A percentile compares a stretch with the other conserved stretches of the same genome.
These are phyloP conservation scores for Adansonia grandidieri DNA, from an alignment of 441 rosid species.

Conservation along the genomic window DNA sequence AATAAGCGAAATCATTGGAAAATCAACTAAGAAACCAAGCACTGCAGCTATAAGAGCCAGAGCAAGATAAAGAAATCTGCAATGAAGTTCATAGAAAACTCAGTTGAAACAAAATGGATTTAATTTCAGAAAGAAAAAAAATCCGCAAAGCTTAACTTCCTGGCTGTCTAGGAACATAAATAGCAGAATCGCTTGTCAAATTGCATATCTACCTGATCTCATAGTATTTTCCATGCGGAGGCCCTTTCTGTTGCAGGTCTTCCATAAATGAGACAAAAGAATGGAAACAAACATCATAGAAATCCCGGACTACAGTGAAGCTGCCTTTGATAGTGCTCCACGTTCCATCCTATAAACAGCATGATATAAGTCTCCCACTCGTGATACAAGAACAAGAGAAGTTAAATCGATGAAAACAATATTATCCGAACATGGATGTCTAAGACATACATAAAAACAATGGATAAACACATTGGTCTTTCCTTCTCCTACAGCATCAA, in stretches of 20 bases:
- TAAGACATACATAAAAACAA: slow-evolving; percentile 74
- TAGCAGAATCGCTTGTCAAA: background rate
- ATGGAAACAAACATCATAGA: slow-evolving; percentile 73
- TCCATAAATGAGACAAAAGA: slow-evolving; percentile 76
- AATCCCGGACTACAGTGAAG: slow-evolving; percentile 71
- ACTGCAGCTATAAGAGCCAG: slow-evolving; percentile 60
- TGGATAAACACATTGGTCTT: slow-evolving; percentile 60
- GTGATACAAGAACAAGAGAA: slow-evolving; percentile 15
- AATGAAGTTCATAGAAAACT: slow-evolving; percentile 16
- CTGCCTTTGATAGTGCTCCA: slow-evolving; percentile 68
- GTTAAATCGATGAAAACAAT: background rate
- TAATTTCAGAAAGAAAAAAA: background rate
- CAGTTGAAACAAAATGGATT: background rate
- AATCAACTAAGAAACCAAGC: slow-evolving; percentile 68
- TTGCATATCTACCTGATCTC: slow-evolving; percentile 73
- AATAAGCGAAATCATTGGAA: slow-evolving; percentile 62
- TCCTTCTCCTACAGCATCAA: slow-evolving; percentile 91
- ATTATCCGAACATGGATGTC: slow-evolving; percentile 9
- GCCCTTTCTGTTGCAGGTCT: slow-evolving; percentile 55
- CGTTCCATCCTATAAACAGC: slow-evolving; percentile 77
- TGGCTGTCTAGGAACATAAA: background rate
- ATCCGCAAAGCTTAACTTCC: background rate
- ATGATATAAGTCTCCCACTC: slow-evolving; percentile 18
- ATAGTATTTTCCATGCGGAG: slow-evolving; percentile 57
- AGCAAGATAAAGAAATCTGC: slow-evolving; percentile 71